Evolutionary conservation across 75 land plant species (phyloP).

Genomic region (Selaginella moellendorffii): DNA sequence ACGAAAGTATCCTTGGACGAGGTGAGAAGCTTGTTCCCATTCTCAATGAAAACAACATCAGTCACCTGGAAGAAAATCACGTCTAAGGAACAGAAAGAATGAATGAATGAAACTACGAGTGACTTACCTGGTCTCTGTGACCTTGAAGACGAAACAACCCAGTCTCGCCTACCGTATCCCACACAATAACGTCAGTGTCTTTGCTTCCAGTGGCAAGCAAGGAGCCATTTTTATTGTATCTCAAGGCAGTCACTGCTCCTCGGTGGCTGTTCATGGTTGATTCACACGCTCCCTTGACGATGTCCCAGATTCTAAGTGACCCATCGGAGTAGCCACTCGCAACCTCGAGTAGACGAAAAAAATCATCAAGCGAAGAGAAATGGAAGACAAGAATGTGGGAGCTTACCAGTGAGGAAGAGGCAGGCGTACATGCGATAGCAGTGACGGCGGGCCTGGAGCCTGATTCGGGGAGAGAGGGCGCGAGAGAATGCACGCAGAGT

Average conservation of each 20-base stretch:
- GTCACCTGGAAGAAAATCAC: slow-evolving; percentile 51
- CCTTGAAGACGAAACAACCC: slow-evolving; percentile 87
- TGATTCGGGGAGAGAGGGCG: slow-evolving; percentile 13
- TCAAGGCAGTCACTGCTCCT: slow-evolving; percentile 62
- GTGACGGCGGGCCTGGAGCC: slow-evolving; percentile 52
- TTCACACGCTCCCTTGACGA: slow-evolving; percentile 60
- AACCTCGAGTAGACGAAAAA: slow-evolving; percentile 36
- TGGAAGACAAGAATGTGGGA: neutral
- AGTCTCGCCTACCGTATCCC: slow-evolving; percentile 92
- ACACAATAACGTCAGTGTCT: slow-evolving; percentile 79
- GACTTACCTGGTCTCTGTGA: slow-evolving; percentile 83
- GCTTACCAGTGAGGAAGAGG: slow-evolving; percentile 29
- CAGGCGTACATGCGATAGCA: slow-evolving; percentile 41
- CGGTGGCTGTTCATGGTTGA: slow-evolving; percentile 76
- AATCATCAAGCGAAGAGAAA: neutral
- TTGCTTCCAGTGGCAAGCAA: slow-evolving; percentile 96
- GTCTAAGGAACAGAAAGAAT: neutral
- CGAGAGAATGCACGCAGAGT: slow-evolving; percentile 34
- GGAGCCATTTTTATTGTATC: slow-evolving; percentile 58
- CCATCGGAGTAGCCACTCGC: slow-evolving; percentile 92
- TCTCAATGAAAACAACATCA: slow-evolving; percentile 80
- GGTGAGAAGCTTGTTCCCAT: slow-evolving; percentile 68
- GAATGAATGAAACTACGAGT: neutral
- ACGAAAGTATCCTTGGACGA: slow-evolving; percentile 87
- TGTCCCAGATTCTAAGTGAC: slow-evolving; percentile 80